Evolutionary conservation across 176 grass and related monocot species (phyloP), one percentile per base, ranked within the genome.

Genomic region (Rhynchospora pubera): DNA sequence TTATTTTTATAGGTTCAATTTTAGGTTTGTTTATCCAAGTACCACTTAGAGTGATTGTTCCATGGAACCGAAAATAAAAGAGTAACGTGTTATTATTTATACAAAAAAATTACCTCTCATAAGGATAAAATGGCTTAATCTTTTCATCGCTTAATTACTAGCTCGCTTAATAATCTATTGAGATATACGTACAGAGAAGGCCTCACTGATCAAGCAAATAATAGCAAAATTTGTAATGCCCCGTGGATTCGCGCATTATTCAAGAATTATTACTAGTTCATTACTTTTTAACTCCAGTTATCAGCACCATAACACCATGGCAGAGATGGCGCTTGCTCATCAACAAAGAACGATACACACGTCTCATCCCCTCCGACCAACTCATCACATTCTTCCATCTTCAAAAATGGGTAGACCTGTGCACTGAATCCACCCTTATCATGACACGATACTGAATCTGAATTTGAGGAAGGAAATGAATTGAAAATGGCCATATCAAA

Each of bases 331-430:
- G 87, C 82, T 81, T 90, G 91, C 21, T 94, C 93, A 30, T 90
- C 93, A 66, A 85, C 70, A 83, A 94, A 94, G 82, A 94, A 94
- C 3, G 78, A 84, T 5, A 84, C 52, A 56, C 92, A 90, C 15
- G 85, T 86, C 81, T 88, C 92, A 50, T 92, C 90, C 56, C 85
- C 93, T 56, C 74, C 61, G 88, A 86, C 80, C 85, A 90, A 67
- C 83, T 88, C 74, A 79, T 89, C 85, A 91, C 92, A 73, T 88
- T 90, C 85, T 87, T 90, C 88, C 58, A 94, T 67, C 81, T 92
- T 92, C 3, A 91, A 66, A 51, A 94, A 90, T 18, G 59, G 64
- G 50, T 56, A 5, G 12, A 44, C 61, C 18, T 57, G 80, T 5
- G 75, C 69, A 57, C 82, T 84, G 78, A 94, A 86, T 86, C 78